Base-by-base conservation (phyloP, 345 rosid genomes). In the Lepidium didymum region DNA sequence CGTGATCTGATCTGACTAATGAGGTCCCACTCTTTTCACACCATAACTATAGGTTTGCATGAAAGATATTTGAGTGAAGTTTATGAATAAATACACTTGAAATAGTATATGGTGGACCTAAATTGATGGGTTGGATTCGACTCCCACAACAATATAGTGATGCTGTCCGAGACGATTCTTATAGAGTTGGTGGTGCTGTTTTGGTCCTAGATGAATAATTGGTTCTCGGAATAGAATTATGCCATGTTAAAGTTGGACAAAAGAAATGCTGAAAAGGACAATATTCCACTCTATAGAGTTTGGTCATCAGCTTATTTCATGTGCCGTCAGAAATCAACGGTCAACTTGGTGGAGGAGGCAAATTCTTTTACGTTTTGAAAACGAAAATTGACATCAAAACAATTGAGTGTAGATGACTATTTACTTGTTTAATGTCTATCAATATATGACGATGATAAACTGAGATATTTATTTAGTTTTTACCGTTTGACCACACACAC, bases 351-450 rank as follows among this genome's bases (percentile, higher is more conserved):
- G 31, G 62, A 43, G 56, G 49, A 58, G 43, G 62, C 73, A 67
- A 67, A 59, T 67, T 51, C 77, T 65, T 50, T 21, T 57, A 73
- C 77, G 77, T 73, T 73, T 72, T 4, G 2, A 40, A 49, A 62
- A 37, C 0, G 5, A 35, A 72, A 64, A 35, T 27, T 64, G 70
- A 56, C 62, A 54, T 27, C 41, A 45, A 36, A 25, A 38, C 72
- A 57, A 5, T 73, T 14, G 67, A 65, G 67, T 73, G 71, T 73
- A 72, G 53, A 56, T 64, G 37, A 72, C 76, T 64, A 14, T 3
- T 41, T 61, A 27, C 31, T 27, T 27, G 6, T 4, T 2, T 8
- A 62, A 44, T 18, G 8, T 35, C 4, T 7, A 35, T 42, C 50
- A 40, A 58, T 40, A 10, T 16, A 27, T 33, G 5, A 49, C 29